Evolutionary conservation across 306 rosid species (phyloP).

Genomic region (Glycine latifolia): DNA sequence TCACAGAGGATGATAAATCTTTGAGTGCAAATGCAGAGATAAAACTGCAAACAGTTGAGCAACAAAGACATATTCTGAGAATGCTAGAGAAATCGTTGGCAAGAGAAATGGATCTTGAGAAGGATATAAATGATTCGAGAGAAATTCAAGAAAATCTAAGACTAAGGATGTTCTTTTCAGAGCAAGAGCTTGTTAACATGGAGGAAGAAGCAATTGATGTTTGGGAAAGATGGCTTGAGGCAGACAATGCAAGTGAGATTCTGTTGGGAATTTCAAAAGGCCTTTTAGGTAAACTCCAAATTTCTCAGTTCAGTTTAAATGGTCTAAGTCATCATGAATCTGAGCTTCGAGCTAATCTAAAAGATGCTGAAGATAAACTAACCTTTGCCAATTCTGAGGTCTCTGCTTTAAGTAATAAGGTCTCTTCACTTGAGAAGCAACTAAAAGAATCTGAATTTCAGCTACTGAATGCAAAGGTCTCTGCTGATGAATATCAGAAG

Average conservation of each 20-base stretch:
- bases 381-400: constrained; percentile 51
- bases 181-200: constrained; percentile 55
- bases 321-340: constrained; percentile 63
- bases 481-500: constrained; percentile 50
- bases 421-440: constrained; percentile 59
- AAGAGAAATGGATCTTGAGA: constrained; percentile 84
- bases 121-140: constrained; percentile 60
- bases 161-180: constrained; percentile 54
- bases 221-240: constrained; percentile 72
- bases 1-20: constrained; percentile 51
- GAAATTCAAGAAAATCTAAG: constrained; percentile 61
- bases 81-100: constrained; percentile 83
- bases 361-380: constrained; percentile 62
- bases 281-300: constrained; percentile 65
- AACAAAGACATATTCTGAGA: constrained; percentile 74
- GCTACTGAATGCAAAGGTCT: constrained; percentile 44
- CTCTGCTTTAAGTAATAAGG: constrained; percentile 53
- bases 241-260: constrained; percentile 65
- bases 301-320: constrained; percentile 67
- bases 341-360: constrained; percentile 63
- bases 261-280: constrained; percentile 76
- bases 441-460: constrained; percentile 57
- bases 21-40: constrained; percentile 47
- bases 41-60: constrained; percentile 72
- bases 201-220: constrained; percentile 71